Percentiles rank a stretch among this genome's conserved stretches.
phyloP scores from a whole-genome alignment of 2,329 filamentous ascomycete genomes.

The Pseudogymnoascus verrucosus region DNA sequence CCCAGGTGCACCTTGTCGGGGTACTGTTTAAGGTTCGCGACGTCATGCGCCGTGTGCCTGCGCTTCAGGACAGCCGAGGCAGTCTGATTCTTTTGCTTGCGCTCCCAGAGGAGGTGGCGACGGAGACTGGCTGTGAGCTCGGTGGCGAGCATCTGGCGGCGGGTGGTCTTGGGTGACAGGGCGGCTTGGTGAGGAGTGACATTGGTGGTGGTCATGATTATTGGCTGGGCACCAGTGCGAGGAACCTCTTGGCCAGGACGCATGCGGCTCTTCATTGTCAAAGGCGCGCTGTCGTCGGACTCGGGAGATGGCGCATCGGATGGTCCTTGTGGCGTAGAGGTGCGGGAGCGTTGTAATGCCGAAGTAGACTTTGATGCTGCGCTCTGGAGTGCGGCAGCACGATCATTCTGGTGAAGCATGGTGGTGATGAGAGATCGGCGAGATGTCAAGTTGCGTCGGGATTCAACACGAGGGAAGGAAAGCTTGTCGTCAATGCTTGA shows the following conservation, averaged over 20 bases:
- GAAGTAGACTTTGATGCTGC: slow-evolving; percentile 46
- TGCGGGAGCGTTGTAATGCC: slow-evolving; percentile 50
- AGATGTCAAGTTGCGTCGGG: slow-evolving; percentile 74
- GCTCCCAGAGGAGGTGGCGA: slow-evolving; percentile 87
- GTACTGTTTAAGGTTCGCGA: slow-evolving; percentile 79
- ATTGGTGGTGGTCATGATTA: slow-evolving; percentile 63
- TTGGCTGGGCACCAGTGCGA: slow-evolving; percentile 64
- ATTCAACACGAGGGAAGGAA: slow-evolving; percentile 87
- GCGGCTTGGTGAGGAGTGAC: slow-evolving; percentile 55
- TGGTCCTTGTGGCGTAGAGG: slow-evolving; percentile 60
- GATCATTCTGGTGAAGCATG: slow-evolving; percentile 74
- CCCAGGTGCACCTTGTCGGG: slow-evolving; percentile 56
- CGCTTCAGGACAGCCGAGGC: slow-evolving; percentile 84
- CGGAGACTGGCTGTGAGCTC: slow-evolving; percentile 90
- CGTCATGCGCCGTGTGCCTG: slow-evolving; percentile 81
- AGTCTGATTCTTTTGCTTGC: slow-evolving; percentile 86
- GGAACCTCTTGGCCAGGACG: slow-evolving; percentile 38
- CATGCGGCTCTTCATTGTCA: slow-evolving; percentile 45
- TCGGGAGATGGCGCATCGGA: slow-evolving; percentile 47
- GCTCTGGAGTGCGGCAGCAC: slow-evolving; percentile 60
- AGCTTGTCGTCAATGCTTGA: slow-evolving; percentile 73
- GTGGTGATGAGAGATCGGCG: slow-evolving; percentile 83
- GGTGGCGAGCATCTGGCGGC: slow-evolving; percentile 90
- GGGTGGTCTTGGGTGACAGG: slow-evolving; percentile 82
- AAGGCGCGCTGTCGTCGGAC: slow-evolving; percentile 36